phyloP scores from a whole-genome alignment of 2,329 filamentous ascomycete species.

The Hypoxylon rubiginosum region DNA sequence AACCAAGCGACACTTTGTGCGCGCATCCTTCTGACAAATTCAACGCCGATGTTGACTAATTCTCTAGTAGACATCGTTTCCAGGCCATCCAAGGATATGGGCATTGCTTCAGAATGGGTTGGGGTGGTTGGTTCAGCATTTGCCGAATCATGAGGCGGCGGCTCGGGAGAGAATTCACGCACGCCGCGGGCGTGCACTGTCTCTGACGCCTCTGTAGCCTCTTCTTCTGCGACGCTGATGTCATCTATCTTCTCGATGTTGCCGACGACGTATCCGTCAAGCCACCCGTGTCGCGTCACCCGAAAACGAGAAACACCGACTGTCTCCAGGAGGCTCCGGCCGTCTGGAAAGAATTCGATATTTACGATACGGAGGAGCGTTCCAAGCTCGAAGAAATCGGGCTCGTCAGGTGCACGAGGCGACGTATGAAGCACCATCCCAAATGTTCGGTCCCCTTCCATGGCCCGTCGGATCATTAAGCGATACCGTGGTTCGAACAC shows the following conservation, averaged over 20 bases:
- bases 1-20: conserved; percentile 80
- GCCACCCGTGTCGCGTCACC: conserved; percentile 71
- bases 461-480: conserved; percentile 84
- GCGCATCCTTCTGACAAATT: conserved; percentile 79
- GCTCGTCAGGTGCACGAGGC: conserved; percentile 51
- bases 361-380: conserved; percentile 83
- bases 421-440: conserved; percentile 85
- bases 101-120: conserved; percentile 31
- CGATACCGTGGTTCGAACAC: conserved; percentile 95
- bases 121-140: conserved; percentile 36
- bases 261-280: conserved; percentile 85
- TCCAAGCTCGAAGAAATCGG: conserved; percentile 77
- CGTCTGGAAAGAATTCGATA: conserved; percentile 80
- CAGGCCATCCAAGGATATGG: conserved; percentile 53
- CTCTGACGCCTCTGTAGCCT: conserved; percentile 79
- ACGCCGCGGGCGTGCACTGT: conserved; percentile 55
- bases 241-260: conserved; percentile 83
- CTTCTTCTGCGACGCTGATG: conserved; percentile 84
- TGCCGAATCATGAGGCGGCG: conserved; percentile 20
- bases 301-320: conserved; percentile 82
- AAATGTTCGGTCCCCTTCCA: conserved; percentile 81
- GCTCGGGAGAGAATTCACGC: conserved; percentile 46
- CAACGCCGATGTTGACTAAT: conserved; percentile 73
- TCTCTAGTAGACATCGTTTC: conserved; percentile 76
- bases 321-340: conserved; percentile 84